Evolutionary conservation across 2,329 filamentous ascomycete genomes (phyloP).

Genomic region (Clarireedia homoeocarpa): DNA sequence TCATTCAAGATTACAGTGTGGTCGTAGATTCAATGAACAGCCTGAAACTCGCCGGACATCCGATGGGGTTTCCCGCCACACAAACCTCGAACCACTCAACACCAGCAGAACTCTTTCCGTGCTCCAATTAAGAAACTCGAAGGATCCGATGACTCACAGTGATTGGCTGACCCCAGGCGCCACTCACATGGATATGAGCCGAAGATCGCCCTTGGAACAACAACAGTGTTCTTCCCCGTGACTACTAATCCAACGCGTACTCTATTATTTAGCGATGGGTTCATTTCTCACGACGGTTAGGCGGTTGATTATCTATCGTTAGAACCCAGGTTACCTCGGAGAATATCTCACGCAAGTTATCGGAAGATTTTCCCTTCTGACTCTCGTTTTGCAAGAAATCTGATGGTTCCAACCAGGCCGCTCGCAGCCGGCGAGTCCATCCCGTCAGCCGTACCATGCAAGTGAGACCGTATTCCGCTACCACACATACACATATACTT

Average conservation of each 20-base stretch:
- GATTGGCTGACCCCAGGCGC: background rate
- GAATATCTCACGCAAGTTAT: background rate
- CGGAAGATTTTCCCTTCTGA: background rate
- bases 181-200: background rate
- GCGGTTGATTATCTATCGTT: too few species aligned
- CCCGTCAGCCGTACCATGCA: conserved; percentile 5
- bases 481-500: background rate
- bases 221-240: background rate
- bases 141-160: background rate
- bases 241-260: background rate
- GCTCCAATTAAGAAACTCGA: background rate
- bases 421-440: background rate
- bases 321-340: too few species aligned
- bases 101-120: background rate
- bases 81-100: background rate
- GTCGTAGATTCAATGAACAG: background rate
- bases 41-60: conserved; percentile 1
- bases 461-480: conserved; percentile 1
- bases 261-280: background rate
- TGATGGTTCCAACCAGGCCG: background rate
- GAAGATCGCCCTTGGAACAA: background rate
- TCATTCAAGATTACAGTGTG: background rate
- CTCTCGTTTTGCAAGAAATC: background rate
- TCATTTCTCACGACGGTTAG: too few species aligned
- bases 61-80: conserved; percentile 5